Evolutionary conservation across 306 rosid genomes (phyloP).

Genomic region (Acacia crassicarpa): DNA sequence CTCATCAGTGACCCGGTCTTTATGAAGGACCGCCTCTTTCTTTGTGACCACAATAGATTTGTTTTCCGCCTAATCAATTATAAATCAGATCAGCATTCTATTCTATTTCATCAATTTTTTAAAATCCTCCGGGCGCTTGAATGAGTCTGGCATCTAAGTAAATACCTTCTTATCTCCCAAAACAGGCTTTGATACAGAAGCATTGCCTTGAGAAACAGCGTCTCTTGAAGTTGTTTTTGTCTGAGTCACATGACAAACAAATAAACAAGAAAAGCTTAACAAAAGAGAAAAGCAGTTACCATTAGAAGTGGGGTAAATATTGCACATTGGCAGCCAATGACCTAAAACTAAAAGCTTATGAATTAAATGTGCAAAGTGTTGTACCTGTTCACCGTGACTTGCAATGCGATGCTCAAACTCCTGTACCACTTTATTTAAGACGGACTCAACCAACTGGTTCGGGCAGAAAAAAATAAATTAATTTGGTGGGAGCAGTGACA

Average conservation of each 20-base stretch:
- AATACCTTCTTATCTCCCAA: slow-evolving; percentile 58
- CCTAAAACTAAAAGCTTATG: not conserved
- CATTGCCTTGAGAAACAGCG: slow-evolving; percentile 50
- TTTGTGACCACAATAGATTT: slow-evolving; percentile 39
- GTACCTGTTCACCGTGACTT: slow-evolving; percentile 66
- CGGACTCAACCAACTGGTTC: slow-evolving; percentile 83
- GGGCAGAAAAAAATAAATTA: slow-evolving; percentile 35
- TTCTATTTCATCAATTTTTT: slow-evolving; percentile 1
- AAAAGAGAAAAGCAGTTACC: not conserved
- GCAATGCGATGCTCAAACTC: slow-evolving; percentile 80
- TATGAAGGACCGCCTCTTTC: slow-evolving; percentile 46
- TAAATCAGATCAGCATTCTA: slow-evolving; percentile 20
- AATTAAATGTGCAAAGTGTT: slow-evolving; percentile 15
- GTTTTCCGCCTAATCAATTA: slow-evolving; percentile 44
- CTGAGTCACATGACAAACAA: slow-evolving; percentile 35
- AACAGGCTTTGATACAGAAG: slow-evolving; percentile 42
- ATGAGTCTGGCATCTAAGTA: not conserved
- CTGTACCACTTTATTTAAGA: slow-evolving; percentile 79
- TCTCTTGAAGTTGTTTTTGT: slow-evolving; percentile 48
- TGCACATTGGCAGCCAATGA: not conserved
- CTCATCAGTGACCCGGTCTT: slow-evolving; percentile 49
- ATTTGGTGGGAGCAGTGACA: slow-evolving; percentile 9
- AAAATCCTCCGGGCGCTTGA: not conserved
- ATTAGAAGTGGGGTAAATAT: not conserved
- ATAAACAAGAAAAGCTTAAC: slow-evolving; percentile 25